Conservation (phyloP, 805 yeast genomes). For the Yamadazyma insecticola region DNA sequence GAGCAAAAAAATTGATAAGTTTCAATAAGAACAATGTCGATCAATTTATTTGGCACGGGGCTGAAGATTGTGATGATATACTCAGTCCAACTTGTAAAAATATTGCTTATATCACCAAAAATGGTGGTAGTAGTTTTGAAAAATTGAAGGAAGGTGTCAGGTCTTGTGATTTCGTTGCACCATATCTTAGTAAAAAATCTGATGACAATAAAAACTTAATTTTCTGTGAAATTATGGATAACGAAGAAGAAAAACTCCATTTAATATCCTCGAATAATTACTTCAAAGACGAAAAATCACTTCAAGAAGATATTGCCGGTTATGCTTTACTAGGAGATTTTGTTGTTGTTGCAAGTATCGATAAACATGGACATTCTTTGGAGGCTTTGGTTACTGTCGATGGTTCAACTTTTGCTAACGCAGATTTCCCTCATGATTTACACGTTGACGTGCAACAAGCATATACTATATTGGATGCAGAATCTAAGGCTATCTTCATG, state of each 20-base stretch:
- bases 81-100: slow-evolving; percentile 46
- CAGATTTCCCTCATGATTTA: slow-evolving; percentile 66
- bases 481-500: slow-evolving; percentile 67
- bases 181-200: slow-evolving; percentile 40
- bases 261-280: slow-evolving; percentile 49
- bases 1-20: slow-evolving; percentile 39
- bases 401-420: slow-evolving; percentile 72
- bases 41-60: slow-evolving; percentile 68
- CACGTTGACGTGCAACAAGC: slow-evolving; percentile 45
- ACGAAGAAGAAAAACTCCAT: slow-evolving; percentile 22
- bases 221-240: slow-evolving; percentile 53
- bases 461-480: slow-evolving; percentile 75
- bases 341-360: slow-evolving; percentile 64
- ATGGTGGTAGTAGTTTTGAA: slow-evolving; percentile 64
- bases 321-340: slow-evolving; percentile 69
- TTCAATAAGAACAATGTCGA: slow-evolving; percentile 58
- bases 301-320: slow-evolving; percentile 63
- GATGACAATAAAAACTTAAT: slow-evolving; percentile 40
- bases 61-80: slow-evolving; percentile 37
- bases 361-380: slow-evolving; percentile 36
- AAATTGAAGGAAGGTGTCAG: slow-evolving; percentile 49
- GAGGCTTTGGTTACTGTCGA: slow-evolving; percentile 74
- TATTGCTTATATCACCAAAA: slow-evolving; percentile 56
- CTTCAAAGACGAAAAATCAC: slow-evolving; percentile 37
- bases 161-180: slow-evolving; percentile 66